Evolutionary conservation across 257 asterid species (phyloP).

Genomic region (Solanum stenotomum): DNA sequence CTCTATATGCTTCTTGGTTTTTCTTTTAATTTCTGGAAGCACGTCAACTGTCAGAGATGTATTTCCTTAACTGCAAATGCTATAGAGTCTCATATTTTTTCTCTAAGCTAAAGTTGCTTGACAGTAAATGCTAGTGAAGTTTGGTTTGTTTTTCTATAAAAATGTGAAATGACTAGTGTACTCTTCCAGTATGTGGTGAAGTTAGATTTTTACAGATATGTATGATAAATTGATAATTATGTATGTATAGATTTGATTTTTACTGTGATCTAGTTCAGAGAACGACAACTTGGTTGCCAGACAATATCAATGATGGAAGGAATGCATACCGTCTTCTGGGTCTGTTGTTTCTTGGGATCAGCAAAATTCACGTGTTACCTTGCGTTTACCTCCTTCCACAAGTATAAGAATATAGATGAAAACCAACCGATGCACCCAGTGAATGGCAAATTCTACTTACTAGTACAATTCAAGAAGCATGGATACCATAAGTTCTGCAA

Average conservation of each 20-base stretch:
- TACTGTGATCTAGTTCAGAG: not conserved
- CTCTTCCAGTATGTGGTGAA: not conserved
- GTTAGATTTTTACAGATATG: not conserved
- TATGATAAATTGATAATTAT: not conserved
- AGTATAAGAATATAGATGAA: not conserved
- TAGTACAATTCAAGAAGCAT: not conserved
- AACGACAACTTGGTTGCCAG: conserved; percentile 12
- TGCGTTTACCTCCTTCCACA: not conserved
- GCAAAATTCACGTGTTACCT: conserved; percentile 6
- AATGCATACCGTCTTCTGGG: conserved; percentile 14
- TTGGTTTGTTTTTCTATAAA: not conserved
- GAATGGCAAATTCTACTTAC: not conserved
- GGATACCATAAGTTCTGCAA: not conserved
- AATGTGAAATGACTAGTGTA: not conserved
- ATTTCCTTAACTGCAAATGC: not conserved
- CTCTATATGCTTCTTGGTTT: not conserved
- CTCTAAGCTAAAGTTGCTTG: not conserved
- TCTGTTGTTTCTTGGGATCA: not conserved
- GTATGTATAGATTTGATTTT: not conserved
- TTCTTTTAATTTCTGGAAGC: not conserved
- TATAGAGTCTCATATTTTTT: not conserved
- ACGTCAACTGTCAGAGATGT: not conserved
- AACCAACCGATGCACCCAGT: not conserved
- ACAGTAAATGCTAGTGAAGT: not conserved
- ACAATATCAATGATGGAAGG: conserved; percentile 17